Percentiles rank a stretch among this genome's conserved stretches.
Evolutionary conservation across 129 eudicot genomes (phyloP).

Genomic region (Artemisia tridentata): DNA sequence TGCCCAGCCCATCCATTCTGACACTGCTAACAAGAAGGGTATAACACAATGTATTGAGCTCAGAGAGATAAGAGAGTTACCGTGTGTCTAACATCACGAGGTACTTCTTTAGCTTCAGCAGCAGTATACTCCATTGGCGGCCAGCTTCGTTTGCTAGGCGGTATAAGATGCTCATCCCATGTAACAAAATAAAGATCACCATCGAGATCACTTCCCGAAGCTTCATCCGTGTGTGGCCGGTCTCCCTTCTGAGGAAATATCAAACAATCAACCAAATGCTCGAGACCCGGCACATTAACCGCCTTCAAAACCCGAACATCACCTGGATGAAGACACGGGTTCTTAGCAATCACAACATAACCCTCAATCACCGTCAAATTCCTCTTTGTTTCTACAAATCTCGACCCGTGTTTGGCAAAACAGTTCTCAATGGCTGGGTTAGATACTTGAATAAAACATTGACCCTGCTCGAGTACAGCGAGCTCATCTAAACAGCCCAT

Average conservation of each 20-base stretch:
- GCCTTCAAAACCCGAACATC: constrained; percentile 70
- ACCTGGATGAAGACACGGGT: constrained; percentile 84
- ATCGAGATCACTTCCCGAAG: constrained; percentile 76
- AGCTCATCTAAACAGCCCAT: constrained; percentile 73
- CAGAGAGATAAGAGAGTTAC: constrained; percentile 23
- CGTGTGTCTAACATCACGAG: constrained; percentile 47
- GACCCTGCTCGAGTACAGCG: constrained; percentile 59
- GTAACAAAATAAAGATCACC: constrained; percentile 76
- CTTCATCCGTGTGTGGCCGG: constrained; percentile 72
- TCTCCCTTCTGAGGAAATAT: constrained; percentile 77
- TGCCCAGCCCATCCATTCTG: neutral
- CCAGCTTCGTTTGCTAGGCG: constrained; percentile 66
- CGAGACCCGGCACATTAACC: constrained; percentile 53
- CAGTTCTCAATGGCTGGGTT: constrained; percentile 46
- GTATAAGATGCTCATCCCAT: constrained; percentile 67
- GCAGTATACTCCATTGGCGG: constrained; percentile 64
- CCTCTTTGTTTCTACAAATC: constrained; percentile 36
- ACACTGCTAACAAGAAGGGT: neutral
- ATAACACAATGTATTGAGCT: neutral
- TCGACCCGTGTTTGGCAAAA: constrained; percentile 60
- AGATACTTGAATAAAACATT: constrained; percentile 62
- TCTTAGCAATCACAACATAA: constrained; percentile 58
- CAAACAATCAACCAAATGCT: constrained; percentile 64
- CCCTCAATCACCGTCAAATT: constrained; percentile 51
- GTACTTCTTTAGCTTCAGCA: constrained; percentile 38